These are phyloP conservation scores for Gossypium arboreum DNA, from an alignment of 345 rosid species.

Conservation along the genomic window DNA sequence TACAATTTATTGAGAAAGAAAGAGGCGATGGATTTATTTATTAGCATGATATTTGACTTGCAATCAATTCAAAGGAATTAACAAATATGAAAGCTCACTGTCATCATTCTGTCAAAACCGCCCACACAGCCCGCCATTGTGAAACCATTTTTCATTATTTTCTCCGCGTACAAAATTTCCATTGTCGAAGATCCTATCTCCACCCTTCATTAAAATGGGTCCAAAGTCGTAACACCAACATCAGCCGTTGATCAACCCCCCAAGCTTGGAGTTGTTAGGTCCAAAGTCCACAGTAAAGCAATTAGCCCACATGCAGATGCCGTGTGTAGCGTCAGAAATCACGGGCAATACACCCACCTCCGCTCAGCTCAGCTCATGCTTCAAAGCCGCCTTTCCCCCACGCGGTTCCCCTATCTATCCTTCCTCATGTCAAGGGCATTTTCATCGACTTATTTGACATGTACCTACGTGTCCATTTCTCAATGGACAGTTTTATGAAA, in stretches of 20 bases:
- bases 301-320: slow-evolving; percentile 28
- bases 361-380: slow-evolving; percentile 11
- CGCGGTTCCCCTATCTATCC: slow-evolving; percentile 16
- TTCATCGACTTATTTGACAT: too few relatives aligned
- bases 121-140: background rate
- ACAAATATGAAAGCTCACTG: slow-evolving; percentile 7
- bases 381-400: background rate
- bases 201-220: background rate
- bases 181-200: background rate
- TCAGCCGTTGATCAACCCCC: slow-evolving; percentile 7
- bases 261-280: background rate
- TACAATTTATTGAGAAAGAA: too few relatives aligned
- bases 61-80: background rate
- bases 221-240: background rate
- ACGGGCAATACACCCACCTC: slow-evolving; percentile 24
- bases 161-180: slow-evolving; percentile 7
- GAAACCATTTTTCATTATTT: background rate
- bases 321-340: slow-evolving; percentile 47
- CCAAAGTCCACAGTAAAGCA: background rate
- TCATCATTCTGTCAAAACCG: slow-evolving; percentile 10
- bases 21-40: background rate
- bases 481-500: background rate
- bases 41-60: slow-evolving; percentile 4
- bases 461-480: background rate
- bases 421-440: background rate